A percentile compares a stretch with the other conserved stretches of the same genome.
phyloP scores from a whole-genome alignment of 1,284 basidiomycete genomes.

The Cryptococcus floricola region DNA sequence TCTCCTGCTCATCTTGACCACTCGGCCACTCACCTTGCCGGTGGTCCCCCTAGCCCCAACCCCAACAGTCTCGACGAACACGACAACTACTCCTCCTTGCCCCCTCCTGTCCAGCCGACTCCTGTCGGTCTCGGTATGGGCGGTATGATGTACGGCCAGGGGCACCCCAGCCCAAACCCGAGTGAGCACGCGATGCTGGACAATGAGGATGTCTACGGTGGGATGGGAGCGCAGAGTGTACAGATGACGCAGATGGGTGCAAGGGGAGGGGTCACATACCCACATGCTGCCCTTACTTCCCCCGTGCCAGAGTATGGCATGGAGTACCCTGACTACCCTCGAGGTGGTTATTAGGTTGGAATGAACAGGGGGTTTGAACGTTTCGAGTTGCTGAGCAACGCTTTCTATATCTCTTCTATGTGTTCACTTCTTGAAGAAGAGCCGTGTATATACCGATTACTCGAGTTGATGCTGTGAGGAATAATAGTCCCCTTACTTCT shows the following conservation, averaged over 20 bases:
- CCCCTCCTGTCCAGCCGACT: constrained; percentile 23
- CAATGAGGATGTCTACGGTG: constrained; percentile 10
- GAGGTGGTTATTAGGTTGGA: not conserved
- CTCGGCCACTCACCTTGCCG: not conserved
- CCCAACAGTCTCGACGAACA: constrained; percentile 17
- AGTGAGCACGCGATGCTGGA: not conserved
- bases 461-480: too few species aligned
- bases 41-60: not conserved
- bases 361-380: not conserved
- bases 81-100: constrained; percentile 35
- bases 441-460: too few species aligned
- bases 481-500: too few species aligned
- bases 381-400: too few species aligned
- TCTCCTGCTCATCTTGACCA: not conserved
- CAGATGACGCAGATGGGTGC: not conserved
- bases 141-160: not conserved
- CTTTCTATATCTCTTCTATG: not conserved
- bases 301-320: too few species aligned
- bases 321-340: too few species aligned
- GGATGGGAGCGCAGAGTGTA: not conserved
- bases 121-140: not conserved
- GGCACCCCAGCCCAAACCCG: not conserved
- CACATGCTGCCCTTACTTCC: too few species aligned
- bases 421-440: too few species aligned
- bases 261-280: not conserved